phyloP scores from a whole-genome alignment of 2,329 filamentous ascomycete species.

The Cucurbitaria berberidis region DNA sequence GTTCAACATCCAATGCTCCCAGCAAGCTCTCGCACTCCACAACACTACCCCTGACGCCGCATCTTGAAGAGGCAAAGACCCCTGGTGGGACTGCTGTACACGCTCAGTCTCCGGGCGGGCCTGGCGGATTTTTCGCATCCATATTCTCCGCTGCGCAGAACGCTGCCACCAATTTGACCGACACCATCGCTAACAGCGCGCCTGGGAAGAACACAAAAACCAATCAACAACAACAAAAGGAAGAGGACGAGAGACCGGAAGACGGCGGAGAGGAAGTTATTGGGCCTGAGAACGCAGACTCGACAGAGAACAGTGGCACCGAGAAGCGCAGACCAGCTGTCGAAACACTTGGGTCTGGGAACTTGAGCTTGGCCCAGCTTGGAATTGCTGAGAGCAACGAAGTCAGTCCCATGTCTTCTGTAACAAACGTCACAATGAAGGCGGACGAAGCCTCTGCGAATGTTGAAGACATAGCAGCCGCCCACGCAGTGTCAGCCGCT shows the following conservation, averaged over 20 bases:
- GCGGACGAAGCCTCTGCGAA: constrained; percentile 62
- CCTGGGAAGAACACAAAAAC: constrained; percentile 59
- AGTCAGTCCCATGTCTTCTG: constrained; percentile 64
- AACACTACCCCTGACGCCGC: constrained; percentile 72
- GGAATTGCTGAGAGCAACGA: constrained; percentile 72
- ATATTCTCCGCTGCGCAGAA: constrained; percentile 93
- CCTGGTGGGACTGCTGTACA: constrained; percentile 60
- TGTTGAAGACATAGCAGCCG: constrained; percentile 64
- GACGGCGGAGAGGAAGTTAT: constrained; percentile 53
- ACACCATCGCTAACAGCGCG: constrained; percentile 71
- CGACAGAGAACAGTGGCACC: constrained; percentile 22
- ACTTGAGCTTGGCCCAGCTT: constrained; percentile 86
- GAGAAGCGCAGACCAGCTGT: constrained; percentile 71
- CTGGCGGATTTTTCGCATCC: constrained; percentile 81
- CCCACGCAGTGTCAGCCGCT: constrained; percentile 66
- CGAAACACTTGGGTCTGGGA: constrained; percentile 86
- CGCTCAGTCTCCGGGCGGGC: constrained; percentile 55
- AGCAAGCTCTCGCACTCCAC: constrained; percentile 86
- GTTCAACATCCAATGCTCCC: constrained; percentile 65
- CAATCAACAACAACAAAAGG: constrained; percentile 42
- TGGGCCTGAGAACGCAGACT: constrained; percentile 36
- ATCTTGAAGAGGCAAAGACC: constrained; percentile 71
- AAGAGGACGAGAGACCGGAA: constrained; percentile 35
- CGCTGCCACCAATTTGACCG: constrained; percentile 78
- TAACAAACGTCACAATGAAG: constrained; percentile 60